Evolutionary conservation across 2,329 filamentous ascomycete genomes (phyloP).

Genomic region (Alternaria sp.): DNA sequence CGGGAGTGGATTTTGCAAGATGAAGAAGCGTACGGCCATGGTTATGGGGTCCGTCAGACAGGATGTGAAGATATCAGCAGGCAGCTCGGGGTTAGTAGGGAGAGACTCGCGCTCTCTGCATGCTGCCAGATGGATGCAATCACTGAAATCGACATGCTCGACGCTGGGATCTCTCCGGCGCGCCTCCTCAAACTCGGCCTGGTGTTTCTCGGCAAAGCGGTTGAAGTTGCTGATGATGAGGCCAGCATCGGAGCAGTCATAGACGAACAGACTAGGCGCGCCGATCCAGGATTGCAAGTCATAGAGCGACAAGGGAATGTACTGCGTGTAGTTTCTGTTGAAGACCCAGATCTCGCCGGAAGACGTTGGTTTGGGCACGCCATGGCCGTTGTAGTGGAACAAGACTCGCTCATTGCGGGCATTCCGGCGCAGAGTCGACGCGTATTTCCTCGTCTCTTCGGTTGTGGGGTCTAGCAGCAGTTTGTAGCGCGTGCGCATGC

Average conservation of each 20-base stretch:
- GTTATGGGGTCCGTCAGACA: conserved; percentile 97
- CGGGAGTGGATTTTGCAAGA: conserved; percentile 83
- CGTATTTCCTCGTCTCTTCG: conserved; percentile 97
- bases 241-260: conserved; percentile 95
- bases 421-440: conserved; percentile 84
- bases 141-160: conserved; percentile 70
- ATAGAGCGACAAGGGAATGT: conserved; percentile 94
- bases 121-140: conserved; percentile 90
- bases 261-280: conserved; percentile 94
- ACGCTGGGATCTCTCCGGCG: conserved; percentile 76
- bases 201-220: conserved; percentile 92
- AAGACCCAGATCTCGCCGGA: conserved; percentile 99
- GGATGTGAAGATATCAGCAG: conserved; percentile 93
- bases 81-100: conserved; percentile 90
- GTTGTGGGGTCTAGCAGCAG: conserved; percentile 95
- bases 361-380: conserved; percentile 91
- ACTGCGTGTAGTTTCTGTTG: conserved; percentile 98
- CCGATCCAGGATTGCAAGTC: conserved; percentile 96
- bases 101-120: conserved; percentile 90
- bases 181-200: conserved; percentile 82
- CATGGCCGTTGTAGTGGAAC: conserved; percentile 99
- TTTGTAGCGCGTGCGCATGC: conserved; percentile 95
- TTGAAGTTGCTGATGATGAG: conserved; percentile 96
- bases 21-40: conserved; percentile 96
- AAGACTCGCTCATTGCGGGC: conserved; percentile 95